Percentiles rank a stretch among this genome's conserved stretches.
Evolutionary conservation across 2,329 filamentous ascomycete species (phyloP).

Genomic region (Claviceps cyperi): DNA sequence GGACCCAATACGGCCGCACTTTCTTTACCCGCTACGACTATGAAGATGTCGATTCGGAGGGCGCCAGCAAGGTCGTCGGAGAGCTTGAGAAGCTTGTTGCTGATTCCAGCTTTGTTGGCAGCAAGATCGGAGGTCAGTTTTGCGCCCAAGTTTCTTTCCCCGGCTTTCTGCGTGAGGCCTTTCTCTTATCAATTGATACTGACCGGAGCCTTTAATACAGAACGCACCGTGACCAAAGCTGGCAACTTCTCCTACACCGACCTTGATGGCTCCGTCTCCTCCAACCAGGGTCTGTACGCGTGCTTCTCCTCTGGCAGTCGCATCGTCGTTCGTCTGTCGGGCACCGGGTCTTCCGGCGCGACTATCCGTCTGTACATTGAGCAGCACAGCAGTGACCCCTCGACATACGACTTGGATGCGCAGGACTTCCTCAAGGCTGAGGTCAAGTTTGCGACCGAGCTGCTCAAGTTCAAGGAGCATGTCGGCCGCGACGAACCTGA

Average conservation of each 20-base stretch:
- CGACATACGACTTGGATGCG: conserved; percentile 65
- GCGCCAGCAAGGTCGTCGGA: conserved; percentile 77
- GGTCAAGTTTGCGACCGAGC: conserved; percentile 67
- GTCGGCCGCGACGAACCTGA: conserved; percentile 86
- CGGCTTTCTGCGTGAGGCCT: not conserved
- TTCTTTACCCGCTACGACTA: conserved; percentile 99
- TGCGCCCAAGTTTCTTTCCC: not conserved
- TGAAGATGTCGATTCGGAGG: conserved; percentile 83
- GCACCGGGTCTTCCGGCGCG: conserved; percentile 86
- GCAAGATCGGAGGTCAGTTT: conserved; percentile 52
- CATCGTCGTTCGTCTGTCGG: conserved; percentile 87
- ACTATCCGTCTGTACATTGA: conserved; percentile 96
- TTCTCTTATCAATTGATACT: not conserved
- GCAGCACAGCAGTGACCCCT: conserved; percentile 75
- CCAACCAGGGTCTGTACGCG: conserved; percentile 91
- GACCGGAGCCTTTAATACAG: conserved; percentile 17
- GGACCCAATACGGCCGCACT: conserved; percentile 86
- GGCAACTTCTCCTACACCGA: conserved; percentile 98
- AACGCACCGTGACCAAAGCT: conserved; percentile 71
- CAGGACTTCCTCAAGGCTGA: conserved; percentile 91
- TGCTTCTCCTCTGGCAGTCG: conserved; percentile 90
- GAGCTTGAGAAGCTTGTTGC: conserved; percentile 68
- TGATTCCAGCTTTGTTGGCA: conserved; percentile 62
- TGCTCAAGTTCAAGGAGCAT: conserved; percentile 88
- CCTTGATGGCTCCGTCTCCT: conserved; percentile 88